Conservation (phyloP, 2,329 filamentous ascomycete genomes). For the Xylaria sp. region DNA sequence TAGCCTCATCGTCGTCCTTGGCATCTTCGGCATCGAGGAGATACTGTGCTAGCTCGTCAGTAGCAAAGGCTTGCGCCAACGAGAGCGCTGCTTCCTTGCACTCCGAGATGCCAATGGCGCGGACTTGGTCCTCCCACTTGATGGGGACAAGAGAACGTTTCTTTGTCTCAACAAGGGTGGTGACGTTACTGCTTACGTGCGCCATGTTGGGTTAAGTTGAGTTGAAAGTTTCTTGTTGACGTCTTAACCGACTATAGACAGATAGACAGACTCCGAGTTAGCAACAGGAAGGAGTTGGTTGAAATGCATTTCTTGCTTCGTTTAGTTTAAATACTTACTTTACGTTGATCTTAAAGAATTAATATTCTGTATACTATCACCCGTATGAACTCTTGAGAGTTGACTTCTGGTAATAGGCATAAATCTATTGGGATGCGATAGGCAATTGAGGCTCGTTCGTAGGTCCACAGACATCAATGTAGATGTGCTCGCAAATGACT, state of each 20-base stretch:
- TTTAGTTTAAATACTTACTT: constrained; percentile 44
- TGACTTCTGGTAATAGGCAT: constrained; percentile 68
- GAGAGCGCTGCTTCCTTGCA: constrained; percentile 76
- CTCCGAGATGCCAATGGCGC: constrained; percentile 72
- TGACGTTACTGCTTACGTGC: constrained; percentile 50
- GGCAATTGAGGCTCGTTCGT: constrained; percentile 66
- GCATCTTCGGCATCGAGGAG: constrained; percentile 78
- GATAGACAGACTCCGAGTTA: constrained; percentile 15
- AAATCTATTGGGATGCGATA: constrained; percentile 67
- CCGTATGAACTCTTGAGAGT: constrained; percentile 65
- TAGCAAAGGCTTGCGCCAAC: constrained; percentile 80
- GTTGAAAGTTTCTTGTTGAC: constrained; percentile 38
- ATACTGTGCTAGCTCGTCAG: constrained; percentile 79
- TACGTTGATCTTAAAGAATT: constrained; percentile 50
- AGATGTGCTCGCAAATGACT: constrained; percentile 49
- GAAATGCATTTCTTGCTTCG: background rate
- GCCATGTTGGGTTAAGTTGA: constrained; percentile 56
- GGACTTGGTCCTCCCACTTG: constrained; percentile 67
- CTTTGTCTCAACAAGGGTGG: constrained; percentile 47
- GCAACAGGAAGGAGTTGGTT: background rate
- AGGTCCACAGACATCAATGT: constrained; percentile 71
- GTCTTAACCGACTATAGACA: constrained; percentile 24
- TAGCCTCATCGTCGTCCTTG: constrained; percentile 71
- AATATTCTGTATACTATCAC: constrained; percentile 67
- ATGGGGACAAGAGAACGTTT: constrained; percentile 63